Conservation (phyloP, 192 early-diverging fungal species). For the Entomortierella chlamydospora region DNA sequence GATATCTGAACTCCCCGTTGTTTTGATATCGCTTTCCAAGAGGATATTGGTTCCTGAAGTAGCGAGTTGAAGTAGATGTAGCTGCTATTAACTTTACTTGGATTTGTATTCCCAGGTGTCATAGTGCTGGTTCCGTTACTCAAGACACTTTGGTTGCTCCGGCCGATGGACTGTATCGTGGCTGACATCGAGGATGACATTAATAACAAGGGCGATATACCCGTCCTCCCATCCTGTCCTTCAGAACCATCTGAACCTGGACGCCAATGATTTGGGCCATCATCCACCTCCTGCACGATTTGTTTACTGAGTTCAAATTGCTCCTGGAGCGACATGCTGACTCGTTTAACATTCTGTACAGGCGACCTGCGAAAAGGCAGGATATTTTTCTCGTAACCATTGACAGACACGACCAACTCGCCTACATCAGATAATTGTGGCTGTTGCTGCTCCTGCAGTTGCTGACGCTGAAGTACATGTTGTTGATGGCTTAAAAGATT, state of each 20-base stretch:
- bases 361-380: constrained; percentile 23
- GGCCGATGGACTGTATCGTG: constrained; percentile 31
- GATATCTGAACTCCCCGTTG: constrained; percentile 40
- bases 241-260: constrained; percentile 19
- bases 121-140: constrained; percentile 49
- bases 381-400: constrained; percentile 45
- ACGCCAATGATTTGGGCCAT: constrained; percentile 13
- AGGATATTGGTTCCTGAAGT: constrained; percentile 33
- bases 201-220: constrained; percentile 36
- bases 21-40: constrained; percentile 45
- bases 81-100: constrained; percentile 42
- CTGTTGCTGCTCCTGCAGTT: constrained; percentile 2
- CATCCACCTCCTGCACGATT: constrained; percentile 48
- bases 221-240: constrained; percentile 10
- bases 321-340: constrained; percentile 46
- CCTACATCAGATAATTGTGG: constrained; percentile 1
- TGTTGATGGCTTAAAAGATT: constrained; percentile 35
- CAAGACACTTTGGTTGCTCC: constrained; percentile 38
- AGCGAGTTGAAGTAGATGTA: constrained; percentile 46
- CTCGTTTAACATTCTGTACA: constrained; percentile 8
- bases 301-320: constrained; percentile 49
- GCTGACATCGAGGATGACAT: constrained; percentile 52
- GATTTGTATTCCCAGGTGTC: constrained; percentile 38
- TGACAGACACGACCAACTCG: constrained; percentile 38
- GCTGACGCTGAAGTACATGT: constrained; percentile 32